Conservation (phyloP, 345 rosid species). For the Pseudoturritis turrita region DNA sequence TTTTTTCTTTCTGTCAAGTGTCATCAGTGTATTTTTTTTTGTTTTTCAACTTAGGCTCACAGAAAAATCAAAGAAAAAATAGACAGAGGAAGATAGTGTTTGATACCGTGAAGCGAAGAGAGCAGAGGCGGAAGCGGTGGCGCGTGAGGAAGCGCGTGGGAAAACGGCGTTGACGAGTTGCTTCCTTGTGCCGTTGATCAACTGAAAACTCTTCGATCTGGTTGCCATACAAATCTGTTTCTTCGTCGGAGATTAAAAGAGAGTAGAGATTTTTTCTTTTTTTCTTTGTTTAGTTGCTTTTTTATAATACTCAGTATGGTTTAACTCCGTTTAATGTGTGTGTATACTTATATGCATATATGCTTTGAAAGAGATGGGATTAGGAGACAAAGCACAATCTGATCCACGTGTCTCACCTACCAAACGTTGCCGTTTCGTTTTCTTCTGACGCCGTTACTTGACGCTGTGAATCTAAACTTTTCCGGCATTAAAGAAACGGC, state of each 20-base stretch:
- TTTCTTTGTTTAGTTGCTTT: neutral
- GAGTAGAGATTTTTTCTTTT: neutral
- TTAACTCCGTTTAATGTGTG: slow-evolving; percentile 10
- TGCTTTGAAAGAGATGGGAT: slow-evolving; percentile 12
- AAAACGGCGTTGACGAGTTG: slow-evolving; percentile 29
- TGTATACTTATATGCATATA: neutral
- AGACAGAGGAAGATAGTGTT: neutral
- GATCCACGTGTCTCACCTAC: slow-evolving; percentile 24
- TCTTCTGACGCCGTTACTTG: slow-evolving; percentile 19
- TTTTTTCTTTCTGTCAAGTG: neutral
- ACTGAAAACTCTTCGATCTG: slow-evolving; percentile 39
- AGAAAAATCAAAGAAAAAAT: neutral
- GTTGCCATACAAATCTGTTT: slow-evolving; percentile 53
- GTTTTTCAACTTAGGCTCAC: neutral
- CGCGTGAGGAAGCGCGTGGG: slow-evolving; percentile 30
- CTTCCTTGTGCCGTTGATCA: slow-evolving; percentile 49
- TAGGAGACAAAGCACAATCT: slow-evolving; percentile 22
- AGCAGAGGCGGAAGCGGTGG: slow-evolving; percentile 7
- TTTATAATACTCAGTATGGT: neutral
- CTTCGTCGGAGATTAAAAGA: neutral
- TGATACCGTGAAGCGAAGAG: slow-evolving; percentile 11
- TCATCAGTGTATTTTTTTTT: neutral
- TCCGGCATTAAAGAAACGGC: neutral
- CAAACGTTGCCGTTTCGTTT: slow-evolving; percentile 24
- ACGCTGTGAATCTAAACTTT: neutral